A percentile compares a stretch with the other conserved stretches of the same genome.
Conservation (phyloP, 2,329 filamentous ascomycete species). For the Exophiala aquamarina region DNA sequence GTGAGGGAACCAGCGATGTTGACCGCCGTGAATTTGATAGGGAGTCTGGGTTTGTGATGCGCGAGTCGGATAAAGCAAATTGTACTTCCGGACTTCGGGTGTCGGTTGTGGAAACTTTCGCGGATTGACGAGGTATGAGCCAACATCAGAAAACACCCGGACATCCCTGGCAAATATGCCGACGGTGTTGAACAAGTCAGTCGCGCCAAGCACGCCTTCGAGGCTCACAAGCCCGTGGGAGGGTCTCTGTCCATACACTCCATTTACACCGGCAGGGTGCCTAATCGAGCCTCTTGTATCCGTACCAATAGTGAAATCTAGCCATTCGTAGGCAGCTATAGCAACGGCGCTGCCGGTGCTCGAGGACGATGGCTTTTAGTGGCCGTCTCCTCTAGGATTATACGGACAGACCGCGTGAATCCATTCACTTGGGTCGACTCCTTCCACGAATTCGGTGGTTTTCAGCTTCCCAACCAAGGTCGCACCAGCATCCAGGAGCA, state of each 20-base stretch:
- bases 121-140: constrained; percentile 15
- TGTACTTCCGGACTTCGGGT: constrained; percentile 17
- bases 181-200: constrained; percentile 32
- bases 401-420: constrained; percentile 39
- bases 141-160: constrained; percentile 21
- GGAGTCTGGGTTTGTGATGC: constrained; percentile 23
- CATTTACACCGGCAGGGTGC: constrained; percentile 45
- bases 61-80: constrained; percentile 28
- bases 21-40: constrained; percentile 15
- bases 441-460: constrained; percentile 25
- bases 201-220: constrained; percentile 46
- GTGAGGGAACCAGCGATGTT: constrained; percentile 29
- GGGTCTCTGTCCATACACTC: constrained; percentile 49
- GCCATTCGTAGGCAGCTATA: constrained; percentile 37
- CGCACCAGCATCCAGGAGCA: constrained; percentile 25
- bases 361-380: constrained; percentile 32
- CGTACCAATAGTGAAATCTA: constrained; percentile 32
- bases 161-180: constrained; percentile 33
- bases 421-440: constrained; percentile 27
- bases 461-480: constrained; percentile 24
- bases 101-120: constrained; percentile 2
- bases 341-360: constrained; percentile 30
- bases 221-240: constrained; percentile 48
- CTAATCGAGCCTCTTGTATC: constrained; percentile 46
- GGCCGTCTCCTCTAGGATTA: constrained; percentile 40